These are phyloP conservation scores for Eutrema japonicum DNA, from an alignment of 345 rosid genomes.

Conservation along the genomic window DNA sequence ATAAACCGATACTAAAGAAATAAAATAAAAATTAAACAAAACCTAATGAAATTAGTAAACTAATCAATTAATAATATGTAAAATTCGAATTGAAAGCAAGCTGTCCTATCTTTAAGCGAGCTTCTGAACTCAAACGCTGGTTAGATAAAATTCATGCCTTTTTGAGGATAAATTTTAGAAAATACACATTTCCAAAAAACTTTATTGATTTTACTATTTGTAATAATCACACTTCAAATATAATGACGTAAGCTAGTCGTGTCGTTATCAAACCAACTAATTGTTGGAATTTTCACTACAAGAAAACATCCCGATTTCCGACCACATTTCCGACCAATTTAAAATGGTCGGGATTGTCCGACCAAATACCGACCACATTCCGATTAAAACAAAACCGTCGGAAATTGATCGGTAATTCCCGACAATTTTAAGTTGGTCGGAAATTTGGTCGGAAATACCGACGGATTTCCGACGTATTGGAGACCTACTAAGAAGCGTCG, in stretches of 20 bases:
- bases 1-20: not conserved
- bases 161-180: not conserved
- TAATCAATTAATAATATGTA: slow-evolving; percentile 15
- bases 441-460: too few species aligned
- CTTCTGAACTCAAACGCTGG: slow-evolving; percentile 29
- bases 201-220: slow-evolving; percentile 16
- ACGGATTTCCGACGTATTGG: too few species aligned
- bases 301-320: too few species aligned
- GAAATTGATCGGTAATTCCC: too few species aligned
- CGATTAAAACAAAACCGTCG: too few species aligned
- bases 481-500: too few species aligned
- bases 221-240: slow-evolving; percentile 12
- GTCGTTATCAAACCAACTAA: not conserved
- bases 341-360: too few species aligned
- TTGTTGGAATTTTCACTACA: too few species aligned
- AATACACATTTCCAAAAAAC: slow-evolving; percentile 15
- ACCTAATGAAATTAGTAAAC: slow-evolving; percentile 1
- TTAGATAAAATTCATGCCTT: slow-evolving; percentile 23
- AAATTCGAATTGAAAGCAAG: slow-evolving; percentile 23
- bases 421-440: too few species aligned
- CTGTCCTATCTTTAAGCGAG: slow-evolving; percentile 33
- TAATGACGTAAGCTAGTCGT: slow-evolving; percentile 13
- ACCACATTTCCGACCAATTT: too few species aligned
- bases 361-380: too few species aligned
- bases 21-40: not conserved